A percentile compares a stretch with the other conserved stretches of the same genome.
Evolutionary conservation across 768 basidiomycete genomes (phyloP).

Genomic region (Suillus placidus): DNA sequence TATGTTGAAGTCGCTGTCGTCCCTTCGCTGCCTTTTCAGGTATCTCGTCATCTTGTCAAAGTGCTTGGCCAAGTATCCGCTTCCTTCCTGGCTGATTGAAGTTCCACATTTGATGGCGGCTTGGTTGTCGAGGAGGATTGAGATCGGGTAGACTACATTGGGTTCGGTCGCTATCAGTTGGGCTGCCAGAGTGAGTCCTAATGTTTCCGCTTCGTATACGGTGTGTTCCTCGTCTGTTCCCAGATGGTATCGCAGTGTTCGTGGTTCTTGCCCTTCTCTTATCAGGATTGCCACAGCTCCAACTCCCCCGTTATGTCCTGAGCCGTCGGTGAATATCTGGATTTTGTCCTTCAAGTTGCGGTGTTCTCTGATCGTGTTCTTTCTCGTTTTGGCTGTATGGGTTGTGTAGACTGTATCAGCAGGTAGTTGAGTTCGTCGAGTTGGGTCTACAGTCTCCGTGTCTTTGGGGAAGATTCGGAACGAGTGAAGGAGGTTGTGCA

Average conservation of each 20-base stretch:
- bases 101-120: no score
- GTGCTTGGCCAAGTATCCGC: no score
- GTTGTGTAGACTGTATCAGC: neutral
- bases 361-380: neutral
- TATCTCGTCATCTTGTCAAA: no score
- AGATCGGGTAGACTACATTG: no score
- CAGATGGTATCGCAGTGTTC: neutral
- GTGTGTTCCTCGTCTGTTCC: neutral
- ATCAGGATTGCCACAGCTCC: constrained; percentile 6
- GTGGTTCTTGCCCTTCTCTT: neutral
- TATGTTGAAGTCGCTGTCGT: no score
- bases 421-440: neutral
- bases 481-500: neutral
- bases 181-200: neutral
- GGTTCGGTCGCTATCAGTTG: no score
- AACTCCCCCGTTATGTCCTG: neutral
- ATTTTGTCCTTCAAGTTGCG: neutral
- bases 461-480: neutral
- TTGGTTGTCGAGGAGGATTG: no score
- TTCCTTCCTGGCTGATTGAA: no score
- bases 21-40: no score
- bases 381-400: neutral
- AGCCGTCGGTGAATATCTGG: neutral
- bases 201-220: neutral
- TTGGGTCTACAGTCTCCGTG: neutral